Percentiles rank a stretch among this genome's conserved stretches.
phyloP scores from a whole-genome alignment of 208 protist genomes.

The Lotmaria passim region DNA sequence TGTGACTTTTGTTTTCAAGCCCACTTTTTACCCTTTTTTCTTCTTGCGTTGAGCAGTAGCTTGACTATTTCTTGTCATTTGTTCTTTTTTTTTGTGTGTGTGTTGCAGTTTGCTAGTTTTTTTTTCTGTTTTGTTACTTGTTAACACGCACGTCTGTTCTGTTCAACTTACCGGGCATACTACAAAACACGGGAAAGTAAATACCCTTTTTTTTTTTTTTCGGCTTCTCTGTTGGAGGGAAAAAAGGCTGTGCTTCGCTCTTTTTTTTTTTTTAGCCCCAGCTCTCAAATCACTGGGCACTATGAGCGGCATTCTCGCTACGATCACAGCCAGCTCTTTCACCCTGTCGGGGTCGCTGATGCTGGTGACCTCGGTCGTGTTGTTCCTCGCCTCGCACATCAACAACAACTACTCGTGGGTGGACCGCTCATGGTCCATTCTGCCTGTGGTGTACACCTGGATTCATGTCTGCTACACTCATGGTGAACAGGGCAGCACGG shows the following conservation, averaged over 20 bases:
- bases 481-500: not conserved
- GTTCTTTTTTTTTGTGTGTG: not conserved
- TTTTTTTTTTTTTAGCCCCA: not conserved
- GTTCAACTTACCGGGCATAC: too few relatives aligned
- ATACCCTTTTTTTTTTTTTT: not conserved
- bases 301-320: constrained; percentile 9
- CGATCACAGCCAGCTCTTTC: constrained; percentile 27
- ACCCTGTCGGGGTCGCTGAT: constrained; percentile 43
- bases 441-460: constrained; percentile 74
- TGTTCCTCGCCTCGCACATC: constrained; percentile 55
- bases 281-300: not conserved
- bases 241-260: not conserved
- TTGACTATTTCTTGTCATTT: too few relatives aligned
- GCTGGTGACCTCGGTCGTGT: constrained; percentile 43
- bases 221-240: not conserved
- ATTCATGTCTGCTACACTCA: constrained; percentile 55
- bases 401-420: constrained; percentile 85
- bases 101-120: not conserved
- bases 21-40: too few relatives aligned
- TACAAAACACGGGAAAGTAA: too few relatives aligned
- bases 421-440: constrained; percentile 79
- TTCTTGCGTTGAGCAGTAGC: too few relatives aligned
- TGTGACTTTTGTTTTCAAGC: too few relatives aligned
- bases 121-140: not conserved
- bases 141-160: too few relatives aligned